Base-by-base conservation (phyloP, 331 rosid species). In the Phaseolus coccineus region DNA sequence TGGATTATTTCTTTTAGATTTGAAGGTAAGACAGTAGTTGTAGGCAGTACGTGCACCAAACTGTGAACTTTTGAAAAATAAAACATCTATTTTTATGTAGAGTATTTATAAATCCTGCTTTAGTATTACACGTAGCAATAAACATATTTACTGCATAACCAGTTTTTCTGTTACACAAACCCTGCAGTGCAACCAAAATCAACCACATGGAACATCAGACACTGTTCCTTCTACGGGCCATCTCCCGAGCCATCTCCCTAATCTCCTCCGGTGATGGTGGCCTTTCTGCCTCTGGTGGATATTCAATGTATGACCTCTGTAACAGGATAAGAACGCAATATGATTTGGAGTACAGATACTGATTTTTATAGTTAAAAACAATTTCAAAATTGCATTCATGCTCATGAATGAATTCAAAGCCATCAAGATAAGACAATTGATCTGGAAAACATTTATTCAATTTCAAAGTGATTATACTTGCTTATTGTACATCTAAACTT, bases 211-310 rank as follows among this genome's bases (percentile, higher is more conserved):
- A 73, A 73, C 82, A 80, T 91, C 87, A 88, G 5, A 79, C 73
- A 25, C 30, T 75, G 62, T 86, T 89, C 77, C 86, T 91, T 81
- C 90, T 91, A 55, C 88, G 90, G 44, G 97, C 92, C 57, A 88
- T 83, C 74, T 93, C 94, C 0, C 91, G 90, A 1, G 94, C 94
- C 93, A 81, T 89, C 89, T 90, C 94, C 84, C 96, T 77, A 35
- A 91, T 79, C 77, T 90, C 97, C 83, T 93, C 98, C 0, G 94
- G 96, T 3, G 97, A 81, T 1, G 89, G 97, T 58, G 97, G 98
- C 85, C 87, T 84, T 0, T 79, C 85, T 47, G 84, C 88, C 76
- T 91, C 92, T 0, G 86, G 85, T 11, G 97, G 98, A 82, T 91
- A 93, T 28, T 87, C 94, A 16, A 90, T 33, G 75, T 91, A 91